These are phyloP conservation scores for Neltuma alba DNA, from an alignment of 306 rosid species.

Conservation along the genomic window DNA sequence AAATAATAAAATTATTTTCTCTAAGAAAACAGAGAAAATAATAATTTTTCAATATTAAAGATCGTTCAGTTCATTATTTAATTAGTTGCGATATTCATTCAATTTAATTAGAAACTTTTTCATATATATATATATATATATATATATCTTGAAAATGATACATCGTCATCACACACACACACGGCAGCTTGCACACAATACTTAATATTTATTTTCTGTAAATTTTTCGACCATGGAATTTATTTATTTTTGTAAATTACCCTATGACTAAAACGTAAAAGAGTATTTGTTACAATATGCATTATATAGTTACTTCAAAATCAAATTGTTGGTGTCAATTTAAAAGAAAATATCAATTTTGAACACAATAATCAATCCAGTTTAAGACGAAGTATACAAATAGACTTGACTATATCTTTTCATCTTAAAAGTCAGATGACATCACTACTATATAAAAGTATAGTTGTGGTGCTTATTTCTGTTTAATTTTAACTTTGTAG, in stretches of 20 bases:
- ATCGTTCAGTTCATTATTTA: not conserved
- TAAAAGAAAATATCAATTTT: not conserved
- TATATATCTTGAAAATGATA: too few relatives aligned
- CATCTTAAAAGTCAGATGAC: not conserved
- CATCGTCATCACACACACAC: not conserved
- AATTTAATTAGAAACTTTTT: not conserved
- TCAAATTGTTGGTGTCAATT: not conserved
- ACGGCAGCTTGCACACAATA: not conserved
- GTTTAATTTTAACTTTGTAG: too few relatives aligned
- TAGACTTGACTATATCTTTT: not conserved
- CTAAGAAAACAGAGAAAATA: not conserved
- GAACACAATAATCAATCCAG: not conserved
- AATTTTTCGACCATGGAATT: too few relatives aligned
- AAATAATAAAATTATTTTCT: too few relatives aligned
- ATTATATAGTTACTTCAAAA: not conserved
- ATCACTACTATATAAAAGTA: too few relatives aligned
- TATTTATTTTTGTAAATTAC: not conserved
- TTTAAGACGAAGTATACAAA: not conserved
- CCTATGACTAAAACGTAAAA: not conserved
- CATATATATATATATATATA: too few relatives aligned
- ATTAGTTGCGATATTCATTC: not conserved
- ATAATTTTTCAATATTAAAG: not conserved
- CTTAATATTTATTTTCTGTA: too few relatives aligned
- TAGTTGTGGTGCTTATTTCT: too few relatives aligned
- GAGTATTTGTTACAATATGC: not conserved